Conservation (phyloP, 2,329 filamentous ascomycete species). For the Penicillium sp. region DNA sequence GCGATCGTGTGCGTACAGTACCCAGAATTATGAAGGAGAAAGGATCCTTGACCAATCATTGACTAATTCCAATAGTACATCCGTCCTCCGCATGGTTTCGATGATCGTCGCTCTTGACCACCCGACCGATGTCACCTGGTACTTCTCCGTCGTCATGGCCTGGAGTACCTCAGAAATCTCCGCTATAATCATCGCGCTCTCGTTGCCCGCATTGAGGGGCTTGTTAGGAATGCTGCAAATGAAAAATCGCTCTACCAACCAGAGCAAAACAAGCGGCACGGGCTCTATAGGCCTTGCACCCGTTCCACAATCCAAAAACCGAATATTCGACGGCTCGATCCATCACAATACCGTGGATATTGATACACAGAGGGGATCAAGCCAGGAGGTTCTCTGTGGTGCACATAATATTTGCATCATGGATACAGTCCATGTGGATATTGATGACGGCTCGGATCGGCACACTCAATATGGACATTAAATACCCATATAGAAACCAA, state of each 20-base stretch:
- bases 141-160: constrained; percentile 21
- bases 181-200: constrained; percentile 20
- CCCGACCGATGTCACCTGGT: constrained; percentile 19
- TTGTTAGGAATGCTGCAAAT: constrained; percentile 16
- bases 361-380: background rate
- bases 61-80: constrained; percentile 8
- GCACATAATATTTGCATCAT: constrained; percentile 4
- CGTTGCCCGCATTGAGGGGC: constrained; percentile 14
- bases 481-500: background rate
- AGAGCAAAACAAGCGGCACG: background rate
- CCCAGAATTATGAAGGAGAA: background rate
- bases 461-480: background rate
- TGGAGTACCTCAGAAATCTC: constrained; percentile 20
- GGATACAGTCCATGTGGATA: background rate
- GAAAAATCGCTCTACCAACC: background rate
- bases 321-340: constrained; percentile 4
- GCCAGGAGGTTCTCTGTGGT: constrained; percentile 5
- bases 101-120: constrained; percentile 17
- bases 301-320: background rate
- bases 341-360: constrained; percentile 2
- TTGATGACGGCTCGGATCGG: background rate
- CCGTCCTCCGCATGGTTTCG: constrained; percentile 19
- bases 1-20: background rate
- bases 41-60: background rate
- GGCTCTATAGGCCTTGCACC: background rate